Evolutionary conservation across 352 stramenopile genomes (phyloP).

Genomic region (Phytophthora podocarpi): DNA sequence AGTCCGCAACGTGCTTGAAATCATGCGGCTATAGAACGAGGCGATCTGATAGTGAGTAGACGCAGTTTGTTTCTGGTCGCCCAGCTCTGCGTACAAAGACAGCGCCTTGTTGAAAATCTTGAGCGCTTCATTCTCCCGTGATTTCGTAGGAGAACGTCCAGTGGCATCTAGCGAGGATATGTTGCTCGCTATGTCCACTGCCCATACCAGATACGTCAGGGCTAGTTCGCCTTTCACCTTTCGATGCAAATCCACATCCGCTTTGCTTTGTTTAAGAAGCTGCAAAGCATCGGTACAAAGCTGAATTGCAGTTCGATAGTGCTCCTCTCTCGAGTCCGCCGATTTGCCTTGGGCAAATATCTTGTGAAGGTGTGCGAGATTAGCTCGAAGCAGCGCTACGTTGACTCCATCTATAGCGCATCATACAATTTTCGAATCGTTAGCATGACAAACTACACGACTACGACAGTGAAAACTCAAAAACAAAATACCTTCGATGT

Average conservation of each 20-base stretch:
- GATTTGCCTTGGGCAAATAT: slow-evolving; percentile 73
- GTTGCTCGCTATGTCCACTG: slow-evolving; percentile 59
- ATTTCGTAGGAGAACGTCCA: slow-evolving; percentile 27
- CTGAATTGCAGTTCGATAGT: slow-evolving; percentile 67
- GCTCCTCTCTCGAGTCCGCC: slow-evolving; percentile 38
- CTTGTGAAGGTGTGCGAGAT: slow-evolving; percentile 86
- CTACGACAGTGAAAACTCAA: background rate
- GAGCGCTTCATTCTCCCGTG: slow-evolving; percentile 49
- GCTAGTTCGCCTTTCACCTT: slow-evolving; percentile 86
- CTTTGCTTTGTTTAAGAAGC: slow-evolving; percentile 74
- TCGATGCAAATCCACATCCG: slow-evolving; percentile 54
- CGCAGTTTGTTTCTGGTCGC: slow-evolving; percentile 71
- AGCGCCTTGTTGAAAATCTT: slow-evolving; percentile 78
- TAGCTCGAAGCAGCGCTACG: slow-evolving; percentile 77
- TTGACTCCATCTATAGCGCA: slow-evolving; percentile 68
- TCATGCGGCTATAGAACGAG: slow-evolving; percentile 72
- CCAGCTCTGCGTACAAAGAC: slow-evolving; percentile 75
- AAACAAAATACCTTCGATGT: slow-evolving; percentile 70
- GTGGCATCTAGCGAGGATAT: slow-evolving; percentile 3
- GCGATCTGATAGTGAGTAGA: slow-evolving; percentile 89
- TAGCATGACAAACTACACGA: background rate
- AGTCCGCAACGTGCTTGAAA: slow-evolving; percentile 45
- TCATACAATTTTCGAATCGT: slow-evolving; percentile 4
- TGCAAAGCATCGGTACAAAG: slow-evolving; percentile 69
- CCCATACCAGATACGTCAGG: slow-evolving; percentile 84